Evolutionary conservation across 129 eudicot genomes (phyloP).

Genomic region (Arctium lappa): DNA sequence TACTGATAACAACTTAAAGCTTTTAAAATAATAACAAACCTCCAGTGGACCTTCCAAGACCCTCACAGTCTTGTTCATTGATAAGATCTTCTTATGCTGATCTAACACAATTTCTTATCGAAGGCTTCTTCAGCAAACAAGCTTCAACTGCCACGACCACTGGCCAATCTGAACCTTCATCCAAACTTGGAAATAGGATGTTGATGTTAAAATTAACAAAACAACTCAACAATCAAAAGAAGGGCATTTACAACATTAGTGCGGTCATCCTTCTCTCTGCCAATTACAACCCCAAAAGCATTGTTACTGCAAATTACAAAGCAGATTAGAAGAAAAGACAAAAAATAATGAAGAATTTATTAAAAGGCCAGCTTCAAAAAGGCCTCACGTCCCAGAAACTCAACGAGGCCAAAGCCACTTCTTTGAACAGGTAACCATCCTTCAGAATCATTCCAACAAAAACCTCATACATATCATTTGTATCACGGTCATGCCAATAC

Average conservation of each 20-base stretch:
- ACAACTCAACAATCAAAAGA: neutral
- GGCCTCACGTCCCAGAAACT: constrained; percentile 65
- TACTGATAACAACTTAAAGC: neutral
- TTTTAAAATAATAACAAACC: constrained; percentile 39
- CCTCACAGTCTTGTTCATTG: constrained; percentile 55
- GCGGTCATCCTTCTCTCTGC: constrained; percentile 65
- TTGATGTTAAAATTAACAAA: constrained; percentile 7
- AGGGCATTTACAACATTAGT: constrained; percentile 44
- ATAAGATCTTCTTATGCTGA: constrained; percentile 54
- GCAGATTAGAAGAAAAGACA: neutral
- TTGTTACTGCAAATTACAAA: constrained; percentile 54
- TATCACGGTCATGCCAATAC: constrained; percentile 63
- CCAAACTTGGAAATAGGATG: constrained; percentile 41
- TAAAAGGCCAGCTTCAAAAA: constrained; percentile 68
- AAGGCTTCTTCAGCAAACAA: constrained; percentile 40
- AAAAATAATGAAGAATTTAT: neutral
- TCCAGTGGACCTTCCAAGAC: constrained; percentile 77
- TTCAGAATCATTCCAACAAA: constrained; percentile 80
- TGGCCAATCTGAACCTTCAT: constrained; percentile 60
- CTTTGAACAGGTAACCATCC: constrained; percentile 84
- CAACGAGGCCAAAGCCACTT: constrained; percentile 59
- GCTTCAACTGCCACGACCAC: constrained; percentile 16
- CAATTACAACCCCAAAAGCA: constrained; percentile 70
- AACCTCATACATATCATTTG: constrained; percentile 56
- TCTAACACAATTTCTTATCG: constrained; percentile 58